Base-by-base conservation (phyloP, 371 early-diverging fungal species). In the Lichtheimia ornata region DNA sequence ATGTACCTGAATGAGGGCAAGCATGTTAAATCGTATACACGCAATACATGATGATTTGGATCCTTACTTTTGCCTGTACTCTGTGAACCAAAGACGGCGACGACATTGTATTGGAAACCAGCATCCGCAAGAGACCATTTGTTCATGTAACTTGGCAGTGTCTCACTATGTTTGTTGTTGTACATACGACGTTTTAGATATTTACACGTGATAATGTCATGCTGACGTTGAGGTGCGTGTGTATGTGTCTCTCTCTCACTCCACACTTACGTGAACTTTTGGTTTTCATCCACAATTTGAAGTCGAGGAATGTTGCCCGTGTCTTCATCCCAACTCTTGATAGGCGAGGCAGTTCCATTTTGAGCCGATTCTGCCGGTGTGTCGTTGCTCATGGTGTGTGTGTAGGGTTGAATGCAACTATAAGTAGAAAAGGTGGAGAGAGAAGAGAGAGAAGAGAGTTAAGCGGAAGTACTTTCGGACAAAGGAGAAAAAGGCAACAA, bases 61-160 rank as follows among this genome's bases (percentile, higher is more conserved):
- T 55, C 66, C 87, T 80, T 85, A 93, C 96, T 95, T 75, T 98
- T 98, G 60, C 99, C 99, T 4, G 98, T 97, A 74, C 93, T 93
- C 79, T 98, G 98, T 30, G 97, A 96, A 51, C 99, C 99, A 83
- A 98, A 97, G 11, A 98, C 97, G 17, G 99, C 96, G 4, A 97
- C 94, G 12, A 97, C 82, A 73, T 97, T 90, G 73, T 97, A 98
- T 74, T 95, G 88, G 66, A 98, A 97, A 30, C 99, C 99, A 41
- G 77, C 83, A 45, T 94, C 89, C 13, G 74, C 77, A 24, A 98
- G 76, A n/a, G 80, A 58, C 98, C 98, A 98, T 55, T 59, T 64
- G 40, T 12, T 45, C 56, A 74, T 62, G 43, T 58, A 62, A n/a
- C 25, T 52, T 9, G 56, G 59, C 22, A 64, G 24, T 11, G 58